Evolutionary conservation across 225 moss, liverwort and hornwort species (phyloP).

Genomic region (Marchantia paleacea): DNA sequence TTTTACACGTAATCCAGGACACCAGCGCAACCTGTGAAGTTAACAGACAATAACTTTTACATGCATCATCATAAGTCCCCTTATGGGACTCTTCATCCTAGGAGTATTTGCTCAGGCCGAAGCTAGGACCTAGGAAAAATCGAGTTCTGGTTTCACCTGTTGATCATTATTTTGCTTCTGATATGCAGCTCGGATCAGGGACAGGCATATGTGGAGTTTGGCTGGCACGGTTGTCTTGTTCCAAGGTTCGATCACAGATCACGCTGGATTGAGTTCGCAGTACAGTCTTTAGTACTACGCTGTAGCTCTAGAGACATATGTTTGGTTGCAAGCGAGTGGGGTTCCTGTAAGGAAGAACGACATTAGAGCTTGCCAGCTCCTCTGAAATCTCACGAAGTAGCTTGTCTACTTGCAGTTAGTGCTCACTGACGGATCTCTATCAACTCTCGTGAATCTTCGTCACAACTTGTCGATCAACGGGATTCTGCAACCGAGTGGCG

Average conservation of each 20-base stretch:
- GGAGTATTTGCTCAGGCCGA: too few relatives aligned
- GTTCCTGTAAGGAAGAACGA: neutral
- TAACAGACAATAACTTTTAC: too few relatives aligned
- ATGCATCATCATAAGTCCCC: too few relatives aligned
- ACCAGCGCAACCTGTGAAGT: too few relatives aligned
- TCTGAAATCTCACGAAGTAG: neutral
- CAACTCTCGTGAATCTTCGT: slow-evolving; percentile 64
- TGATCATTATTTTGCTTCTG: neutral
- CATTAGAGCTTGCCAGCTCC: neutral
- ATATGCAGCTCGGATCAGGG: slow-evolving; percentile 74
- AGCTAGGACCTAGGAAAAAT: too few relatives aligned
- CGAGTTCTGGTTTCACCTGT: too few relatives aligned
- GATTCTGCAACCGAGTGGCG: slow-evolving; percentile 8
- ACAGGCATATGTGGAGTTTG: slow-evolving; percentile 80
- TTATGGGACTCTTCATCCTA: too few relatives aligned
- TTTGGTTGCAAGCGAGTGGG: neutral
- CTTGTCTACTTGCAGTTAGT: slow-evolving; percentile 45
- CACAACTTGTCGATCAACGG: slow-evolving; percentile 73
- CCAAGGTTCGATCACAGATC: slow-evolving; percentile 52
- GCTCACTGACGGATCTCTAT: slow-evolving; percentile 76
- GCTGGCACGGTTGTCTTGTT: slow-evolving; percentile 65
- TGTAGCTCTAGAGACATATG: neutral
- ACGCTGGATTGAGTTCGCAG: neutral
- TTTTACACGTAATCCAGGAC: too few relatives aligned
- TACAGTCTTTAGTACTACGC: neutral